phyloP scores from a whole-genome alignment of 768 basidiomycete genomes.

The Mycena haematopus region DNA sequence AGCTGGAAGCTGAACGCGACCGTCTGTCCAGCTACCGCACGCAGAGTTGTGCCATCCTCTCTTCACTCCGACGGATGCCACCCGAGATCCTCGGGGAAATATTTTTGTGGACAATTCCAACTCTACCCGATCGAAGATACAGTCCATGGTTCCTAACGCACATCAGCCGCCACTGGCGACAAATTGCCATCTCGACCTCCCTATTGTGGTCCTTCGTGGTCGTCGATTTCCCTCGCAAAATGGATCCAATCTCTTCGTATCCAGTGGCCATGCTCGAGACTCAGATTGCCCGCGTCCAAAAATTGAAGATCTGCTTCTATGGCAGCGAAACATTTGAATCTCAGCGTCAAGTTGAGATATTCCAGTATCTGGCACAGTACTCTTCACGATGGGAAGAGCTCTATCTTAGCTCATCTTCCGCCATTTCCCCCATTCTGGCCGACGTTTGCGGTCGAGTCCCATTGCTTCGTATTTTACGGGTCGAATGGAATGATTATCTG shows the following conservation, averaged over 20 bases:
- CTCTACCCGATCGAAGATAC: neutral
- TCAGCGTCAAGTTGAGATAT: neutral
- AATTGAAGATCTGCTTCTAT: conserved; percentile 1
- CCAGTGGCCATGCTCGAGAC: neutral
- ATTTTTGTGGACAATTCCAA: too few species aligned
- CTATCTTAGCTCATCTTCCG: neutral
- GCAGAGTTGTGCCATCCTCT: neutral
- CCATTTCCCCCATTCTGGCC: neutral
- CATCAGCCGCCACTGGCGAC: conserved; percentile 5
- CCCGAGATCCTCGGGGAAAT: conserved; percentile 4
- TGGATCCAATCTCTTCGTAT: neutral
- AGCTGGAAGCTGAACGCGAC: neutral
- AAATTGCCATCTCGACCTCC: neutral
- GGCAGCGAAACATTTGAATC: neutral
- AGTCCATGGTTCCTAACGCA: conserved; percentile 10
- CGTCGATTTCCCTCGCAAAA: neutral
- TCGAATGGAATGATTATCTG: neutral
- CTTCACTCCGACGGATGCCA: conserved; percentile 5
- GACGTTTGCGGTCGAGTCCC: neutral
- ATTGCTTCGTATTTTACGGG: neutral
- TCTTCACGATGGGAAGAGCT: neutral
- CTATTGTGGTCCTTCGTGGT: conserved; percentile 5
- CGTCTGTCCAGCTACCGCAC: neutral
- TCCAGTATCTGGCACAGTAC: neutral
- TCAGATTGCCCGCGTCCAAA: neutral